Evolutionary conservation across 2,329 filamentous ascomycete genomes (phyloP), one percentile per base, ranked within the genome.

Genomic region (Cercospora nicotianae): DNA sequence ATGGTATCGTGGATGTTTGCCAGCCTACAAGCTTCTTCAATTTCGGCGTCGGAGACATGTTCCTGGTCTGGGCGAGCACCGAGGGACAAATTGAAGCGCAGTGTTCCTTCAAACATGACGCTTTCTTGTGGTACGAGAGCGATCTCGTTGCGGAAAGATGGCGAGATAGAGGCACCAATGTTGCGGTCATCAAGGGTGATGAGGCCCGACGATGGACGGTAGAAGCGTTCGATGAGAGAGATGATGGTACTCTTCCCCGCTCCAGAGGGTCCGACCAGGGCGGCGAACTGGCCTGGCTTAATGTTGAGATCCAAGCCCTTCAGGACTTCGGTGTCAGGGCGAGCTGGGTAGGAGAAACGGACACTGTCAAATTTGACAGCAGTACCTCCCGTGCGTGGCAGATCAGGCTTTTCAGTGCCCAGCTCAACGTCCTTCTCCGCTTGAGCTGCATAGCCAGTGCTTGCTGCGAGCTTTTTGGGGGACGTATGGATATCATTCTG

Each of bases 1-100:
- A 92, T 90, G 26, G 86, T 87, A 28, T 91, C 87, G 78, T 92
- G 89, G 69, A 92, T 90, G 74, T 90, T 90, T 39, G 89, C 89
- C 16, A 90, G 79, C 66, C 84, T 84, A 75, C 89, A 91, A 0
- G 90, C 90, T 63, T 87, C 85, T 70, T 89, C 83, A 57, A 92
- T 88, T 58, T 91, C 89, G 8, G 81, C 85, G 55, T 87, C 80
- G 0, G 83, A 85, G 1, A 86, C 85, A 36, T 85, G 83, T 48
- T 84, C 80, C 10, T 48, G 18, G 12, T 82, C 84, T 1, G 87
- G 88, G 1, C 83, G 81, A 2, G 86, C 83, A 18, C 75, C 75
- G 0, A 77, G 68, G 5, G 74, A 73, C 7, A 82, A 60, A 69
- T 83, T 83, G 48, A 81, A 81, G 3, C 72, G 70, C 28, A 83